Evolutionary conservation across 2,329 filamentous ascomycete genomes (phyloP).

Genomic region (Bipolaris bicolor): DNA sequence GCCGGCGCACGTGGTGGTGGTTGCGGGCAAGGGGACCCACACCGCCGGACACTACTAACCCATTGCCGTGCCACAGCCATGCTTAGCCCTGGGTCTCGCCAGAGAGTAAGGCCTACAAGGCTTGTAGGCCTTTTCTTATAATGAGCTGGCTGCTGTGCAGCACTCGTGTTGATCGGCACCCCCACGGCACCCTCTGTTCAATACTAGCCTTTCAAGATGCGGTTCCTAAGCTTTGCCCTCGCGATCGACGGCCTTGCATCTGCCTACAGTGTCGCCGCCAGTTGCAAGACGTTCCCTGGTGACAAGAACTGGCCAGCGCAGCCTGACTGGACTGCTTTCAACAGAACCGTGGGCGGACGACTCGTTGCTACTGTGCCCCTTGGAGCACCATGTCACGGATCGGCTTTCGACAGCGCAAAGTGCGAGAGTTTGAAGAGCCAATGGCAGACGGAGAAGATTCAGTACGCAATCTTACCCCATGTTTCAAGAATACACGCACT

Average conservation of each 20-base stretch:
- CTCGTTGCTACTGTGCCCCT: constrained; percentile 32
- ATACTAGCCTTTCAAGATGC: constrained; percentile 3
- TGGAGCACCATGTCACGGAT: constrained; percentile 27
- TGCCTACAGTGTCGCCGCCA: constrained; percentile 2
- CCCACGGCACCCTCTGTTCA: constrained; percentile 1
- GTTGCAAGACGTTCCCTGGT: constrained; percentile 33
- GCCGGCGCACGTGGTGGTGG: neutral
- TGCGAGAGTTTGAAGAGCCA: constrained; percentile 23
- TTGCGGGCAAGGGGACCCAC: constrained; percentile 2
- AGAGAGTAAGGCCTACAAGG: neutral
- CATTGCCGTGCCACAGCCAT: neutral
- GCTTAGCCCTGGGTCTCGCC: constrained; percentile 3
- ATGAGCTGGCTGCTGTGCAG: neutral
- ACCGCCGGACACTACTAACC: constrained; percentile 11
- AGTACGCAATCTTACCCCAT: constrained; percentile 10
- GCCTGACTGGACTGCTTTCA: constrained; percentile 25
- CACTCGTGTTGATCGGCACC: neutral
- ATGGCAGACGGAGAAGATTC: constrained; percentile 23
- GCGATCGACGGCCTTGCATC: constrained; percentile 10
- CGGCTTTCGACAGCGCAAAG: constrained; percentile 18
- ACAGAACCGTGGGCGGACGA: constrained; percentile 25
- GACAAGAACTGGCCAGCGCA: constrained; percentile 29
- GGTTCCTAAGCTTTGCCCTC: constrained; percentile 1
- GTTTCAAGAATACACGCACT: neutral
- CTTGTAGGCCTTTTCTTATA: constrained; percentile 7